Base-by-base conservation (phyloP, 176 grass and related monocot species). In the Lolium perenne region DNA sequence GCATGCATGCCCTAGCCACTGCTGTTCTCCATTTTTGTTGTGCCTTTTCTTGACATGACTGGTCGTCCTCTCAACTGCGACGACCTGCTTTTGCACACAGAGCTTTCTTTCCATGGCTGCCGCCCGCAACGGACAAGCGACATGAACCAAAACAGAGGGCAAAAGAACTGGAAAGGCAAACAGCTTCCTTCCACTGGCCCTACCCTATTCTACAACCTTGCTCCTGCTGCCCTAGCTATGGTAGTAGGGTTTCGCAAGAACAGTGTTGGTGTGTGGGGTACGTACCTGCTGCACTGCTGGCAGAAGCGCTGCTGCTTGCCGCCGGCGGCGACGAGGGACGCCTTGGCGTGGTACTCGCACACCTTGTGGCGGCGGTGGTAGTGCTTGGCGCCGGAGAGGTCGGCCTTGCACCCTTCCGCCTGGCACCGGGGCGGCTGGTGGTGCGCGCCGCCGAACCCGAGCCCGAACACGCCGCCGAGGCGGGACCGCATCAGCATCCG, bases 301-400 rank as follows among this genome's bases (percentile, higher is more conserved):
- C 96, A 98, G 91, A 98, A 95, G 51, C 96, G 90, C 84, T 98
- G 89, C 85, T 95, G 96, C 86, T 94, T 81, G 10, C 93, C 93
- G 38, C 10, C 82, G 43, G 89, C 87, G 61, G 73, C 46, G 87
- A 98, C 93, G 82, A 95, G 83, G 50, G 93, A 46, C 17, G 96
- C 92, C 93, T 98, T 98, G 87, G 96, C 93, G 65, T 98, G 96
- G 89, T 95, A 89, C 90, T 98, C 96, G 83, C 96, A 98, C 17
- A 98, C 96, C 86, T 98, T 98, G 76, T 98, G 96, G 70, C 96
- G 94, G 72, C 96, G 90, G 64, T 98, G 93, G 90, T 98, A 98
- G 78, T 98, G 96, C 86, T 98, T 98, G 46, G 94, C 91, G 56
- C 90, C 90, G 16, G 93, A 92, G 47, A 98, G 90, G 79, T 98